A percentile compares a stretch with the other conserved stretches of the same genome.
These are phyloP conservation scores for Ustilaginoidea virens DNA, from an alignment of 2,329 filamentous ascomycete species.

Conservation along the genomic window DNA sequence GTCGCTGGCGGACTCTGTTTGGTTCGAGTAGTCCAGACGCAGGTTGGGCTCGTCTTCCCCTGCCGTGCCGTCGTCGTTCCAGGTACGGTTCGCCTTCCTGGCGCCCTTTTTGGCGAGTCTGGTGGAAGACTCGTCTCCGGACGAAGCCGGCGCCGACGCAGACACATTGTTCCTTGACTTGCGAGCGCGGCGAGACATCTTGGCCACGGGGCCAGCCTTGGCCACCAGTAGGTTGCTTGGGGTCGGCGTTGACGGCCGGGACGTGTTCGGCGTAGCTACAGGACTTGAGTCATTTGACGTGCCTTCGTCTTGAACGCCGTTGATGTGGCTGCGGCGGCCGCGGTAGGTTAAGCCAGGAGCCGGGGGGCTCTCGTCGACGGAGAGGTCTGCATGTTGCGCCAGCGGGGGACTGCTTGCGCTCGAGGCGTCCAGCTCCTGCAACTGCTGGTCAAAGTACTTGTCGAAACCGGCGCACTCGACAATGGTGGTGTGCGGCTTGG, in stretches of 20 bases:
- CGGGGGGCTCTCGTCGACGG: constrained; percentile 14
- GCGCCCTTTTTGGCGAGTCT: constrained; percentile 32
- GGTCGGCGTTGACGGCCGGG: constrained; percentile 62
- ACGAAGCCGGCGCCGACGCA: constrained; percentile 54
- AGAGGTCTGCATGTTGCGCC: constrained; percentile 15
- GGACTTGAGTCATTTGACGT: constrained; percentile 55
- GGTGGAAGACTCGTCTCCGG: constrained; percentile 61
- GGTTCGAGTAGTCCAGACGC: constrained; percentile 78
- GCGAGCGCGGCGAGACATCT: constrained; percentile 67
- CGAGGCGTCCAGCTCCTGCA: constrained; percentile 60
- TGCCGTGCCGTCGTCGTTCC: constrained; percentile 78
- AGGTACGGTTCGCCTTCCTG: constrained; percentile 78
- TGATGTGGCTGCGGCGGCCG: constrained; percentile 19
- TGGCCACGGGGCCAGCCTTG: constrained; percentile 59
- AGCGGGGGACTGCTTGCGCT: constrained; percentile 16
- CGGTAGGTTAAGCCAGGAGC: constrained; percentile 24
- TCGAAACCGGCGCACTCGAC: constrained; percentile 72
- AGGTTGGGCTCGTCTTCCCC: constrained; percentile 61
- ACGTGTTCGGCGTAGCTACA: constrained; percentile 55
- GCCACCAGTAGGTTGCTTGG: constrained; percentile 49
- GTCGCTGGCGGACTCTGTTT: constrained; percentile 35
- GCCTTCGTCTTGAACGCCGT: constrained; percentile 17
- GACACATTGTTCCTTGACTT: constrained; percentile 52
- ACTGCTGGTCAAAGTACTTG: constrained; percentile 85
- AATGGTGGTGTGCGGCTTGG: constrained; percentile 61